Conservation (phyloP, 495 filamentous ascomycete genomes). For the Lichina pygmaea region DNA sequence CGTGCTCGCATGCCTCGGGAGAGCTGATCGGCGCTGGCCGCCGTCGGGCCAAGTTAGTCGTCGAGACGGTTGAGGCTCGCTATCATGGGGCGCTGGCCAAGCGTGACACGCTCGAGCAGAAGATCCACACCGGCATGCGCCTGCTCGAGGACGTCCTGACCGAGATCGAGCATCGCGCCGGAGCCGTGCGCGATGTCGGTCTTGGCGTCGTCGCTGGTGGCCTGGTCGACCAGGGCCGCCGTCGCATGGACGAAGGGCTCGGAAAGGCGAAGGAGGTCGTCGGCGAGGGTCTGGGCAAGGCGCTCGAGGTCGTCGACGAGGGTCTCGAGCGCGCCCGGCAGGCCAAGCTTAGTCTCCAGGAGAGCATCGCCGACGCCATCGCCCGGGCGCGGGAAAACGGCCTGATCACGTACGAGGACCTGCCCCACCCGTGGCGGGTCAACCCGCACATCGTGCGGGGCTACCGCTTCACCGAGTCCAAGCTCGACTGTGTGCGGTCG, state of each 20-base stretch:
- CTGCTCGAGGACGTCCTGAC: slow-evolving; percentile 58
- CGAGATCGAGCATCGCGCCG: slow-evolving; percentile 63
- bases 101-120: slow-evolving; percentile 71
- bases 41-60: slow-evolving; percentile 59
- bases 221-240: slow-evolving; percentile 41
- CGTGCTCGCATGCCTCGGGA: slow-evolving; percentile 75
- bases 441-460: slow-evolving; percentile 81
- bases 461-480: slow-evolving; percentile 80
- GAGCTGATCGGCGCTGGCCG: slow-evolving; percentile 72
- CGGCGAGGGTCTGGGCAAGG: slow-evolving; percentile 46
- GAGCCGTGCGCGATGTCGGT: slow-evolving; percentile 31
- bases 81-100: slow-evolving; percentile 74
- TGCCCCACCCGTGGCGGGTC: slow-evolving; percentile 78
- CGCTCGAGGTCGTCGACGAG: slow-evolving; percentile 60
- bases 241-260: slow-evolving; percentile 46
- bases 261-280: slow-evolving; percentile 53
- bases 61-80: slow-evolving; percentile 75
- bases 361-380: slow-evolving; percentile 60
- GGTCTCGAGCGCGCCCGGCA: slow-evolving; percentile 53
- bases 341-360: slow-evolving; percentile 48
- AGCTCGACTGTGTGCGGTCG: slow-evolving; percentile 62
- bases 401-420: slow-evolving; percentile 64
- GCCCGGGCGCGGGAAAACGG: slow-evolving; percentile 52
- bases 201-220: slow-evolving; percentile 18
- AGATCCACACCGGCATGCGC: slow-evolving; percentile 64